Evolutionary conservation across 257 asterid species (phyloP), one percentile per base, ranked within the genome.

Genomic region (Nicotiana obtusifolia): DNA sequence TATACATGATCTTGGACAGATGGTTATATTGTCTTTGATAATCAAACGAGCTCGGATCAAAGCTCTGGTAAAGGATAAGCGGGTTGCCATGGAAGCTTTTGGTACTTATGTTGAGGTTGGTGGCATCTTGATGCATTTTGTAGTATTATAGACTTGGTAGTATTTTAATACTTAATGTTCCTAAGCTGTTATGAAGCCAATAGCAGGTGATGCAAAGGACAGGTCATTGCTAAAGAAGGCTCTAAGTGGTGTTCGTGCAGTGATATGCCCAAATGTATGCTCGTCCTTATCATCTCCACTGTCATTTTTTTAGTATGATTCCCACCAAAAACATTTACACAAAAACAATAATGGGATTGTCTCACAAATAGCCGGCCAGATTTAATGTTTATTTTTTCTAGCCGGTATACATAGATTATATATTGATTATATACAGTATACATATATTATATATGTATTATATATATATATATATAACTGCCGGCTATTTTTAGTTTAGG

Each of bases 91-190:
- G 91, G 98, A 92, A 89, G 98, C 99, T 73, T 95, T 95, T 87
- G 98, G 99, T 73, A 89, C 97, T 78, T 95, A 94, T 84, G 99
- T 95, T 86, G 97, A 95, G 98, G 99, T 95, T 65, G 85, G 88
- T 80, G 79, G 76, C 76, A 19, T 77, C 16, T 71, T 5, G 15
- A 20, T 77, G 31, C 22, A 17, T 19, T 26, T 41, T 81, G 24
- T 10, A 9, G 62, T 53, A 26, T 64, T 35, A 30, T 53, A 44
- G 64, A 24, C 37, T 30, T 41, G 49, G 35, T 56, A 19, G 49
- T 78, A 33, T 66, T 35, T 31, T 60, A 10, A 54, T 37, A 28
- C 77, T 71, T 68, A 54, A 57, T 81, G 52, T 68, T 64, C 24
- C 60, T 28, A 53, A 80, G 57, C 82, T 82, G 54, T 64, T 85